phyloP scores from a whole-genome alignment of 495 filamentous ascomycete genomes.

The Lophiostoma macrostomum region DNA sequence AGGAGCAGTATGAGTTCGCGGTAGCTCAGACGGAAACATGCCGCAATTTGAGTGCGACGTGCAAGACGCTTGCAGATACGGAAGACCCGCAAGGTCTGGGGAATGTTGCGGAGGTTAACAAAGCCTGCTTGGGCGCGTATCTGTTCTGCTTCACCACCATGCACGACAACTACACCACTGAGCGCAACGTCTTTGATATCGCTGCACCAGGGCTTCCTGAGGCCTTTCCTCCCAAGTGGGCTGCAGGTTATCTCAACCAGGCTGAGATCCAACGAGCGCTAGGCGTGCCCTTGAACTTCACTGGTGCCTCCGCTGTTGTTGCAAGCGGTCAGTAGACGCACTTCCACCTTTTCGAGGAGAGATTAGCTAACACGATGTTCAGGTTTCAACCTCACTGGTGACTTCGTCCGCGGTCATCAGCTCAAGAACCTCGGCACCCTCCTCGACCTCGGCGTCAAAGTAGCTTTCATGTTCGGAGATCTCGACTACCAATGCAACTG shows the following conservation, averaged over 20 bases:
- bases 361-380: background rate
- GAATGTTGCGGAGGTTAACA: background rate
- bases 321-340: too few species aligned
- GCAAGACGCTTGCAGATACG: conserved; percentile 27
- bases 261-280: conserved; percentile 16
- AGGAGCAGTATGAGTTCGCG: conserved; percentile 2
- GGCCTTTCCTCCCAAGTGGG: conserved; percentile 11
- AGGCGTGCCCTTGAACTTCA: conserved; percentile 24
- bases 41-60: conserved; percentile 6
- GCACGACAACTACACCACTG: too few species aligned
- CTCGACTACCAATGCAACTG: conserved; percentile 25
- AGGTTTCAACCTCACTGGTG: conserved; percentile 1
- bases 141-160: background rate
- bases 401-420: conserved; percentile 19
- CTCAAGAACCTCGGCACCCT: conserved; percentile 1
- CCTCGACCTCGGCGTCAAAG: conserved; percentile 15
- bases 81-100: background rate
- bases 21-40: background rate
- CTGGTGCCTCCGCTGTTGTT: too few species aligned
- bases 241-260: conserved; percentile 16
- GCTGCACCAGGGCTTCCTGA: background rate
- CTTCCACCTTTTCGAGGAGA: too few species aligned
- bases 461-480: conserved; percentile 20
- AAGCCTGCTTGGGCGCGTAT: background rate
- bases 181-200: conserved; percentile 18